Evolutionary conservation across 2,329 filamentous ascomycete species (phyloP), one percentile per base, ranked within the genome.

Genomic region (Colletotrichum sp.): DNA sequence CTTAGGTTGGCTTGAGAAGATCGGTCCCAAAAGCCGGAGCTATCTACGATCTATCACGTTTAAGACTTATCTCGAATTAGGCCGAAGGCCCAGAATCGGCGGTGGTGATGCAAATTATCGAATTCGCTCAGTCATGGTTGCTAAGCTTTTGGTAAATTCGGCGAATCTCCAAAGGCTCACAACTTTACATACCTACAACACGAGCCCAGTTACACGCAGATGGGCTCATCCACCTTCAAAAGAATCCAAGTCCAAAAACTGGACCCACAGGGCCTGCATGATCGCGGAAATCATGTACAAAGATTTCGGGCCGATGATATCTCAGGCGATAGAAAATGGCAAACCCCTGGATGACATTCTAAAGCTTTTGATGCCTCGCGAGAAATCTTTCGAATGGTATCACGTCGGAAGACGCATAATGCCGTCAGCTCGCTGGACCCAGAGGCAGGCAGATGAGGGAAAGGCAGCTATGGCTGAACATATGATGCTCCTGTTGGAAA

Each of bases 61-160:
- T 9, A 15, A 24, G n/a, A 52, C 1, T 24, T 13, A 3, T 13
- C 3, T 1, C 44, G 44, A 49, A 1, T 6, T 44, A 44, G 39
- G 18, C 39, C 5, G 0, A 3, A 5, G 1, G 5, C 18, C 18
- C 0, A n/a, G 0, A 18, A 0, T 1, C 18, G 2, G 9, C 18
- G 16, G 8, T 6, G 39, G 18, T 49, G 44, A 0, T 49, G n/a
- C 5, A 49, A 21, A 4, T 52, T 21, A 52, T 52, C 44, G 44
- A 2, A 52, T 1, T 21, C 1, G 1, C n/a, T 52, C 44, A 52
- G 1, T 52, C 44, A 3, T 1, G 10, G 44, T 52, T 52, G 44
- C 44, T 0, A 21, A 52, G 44, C 44, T 52, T 52, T 4, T 52
- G 1, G 44, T 6, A 0, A 1, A 52, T 13, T 52, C 44, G n/a